Evolutionary conservation across 306 rosid genomes (phyloP).

Genomic region (Biancaea sappan): DNA sequence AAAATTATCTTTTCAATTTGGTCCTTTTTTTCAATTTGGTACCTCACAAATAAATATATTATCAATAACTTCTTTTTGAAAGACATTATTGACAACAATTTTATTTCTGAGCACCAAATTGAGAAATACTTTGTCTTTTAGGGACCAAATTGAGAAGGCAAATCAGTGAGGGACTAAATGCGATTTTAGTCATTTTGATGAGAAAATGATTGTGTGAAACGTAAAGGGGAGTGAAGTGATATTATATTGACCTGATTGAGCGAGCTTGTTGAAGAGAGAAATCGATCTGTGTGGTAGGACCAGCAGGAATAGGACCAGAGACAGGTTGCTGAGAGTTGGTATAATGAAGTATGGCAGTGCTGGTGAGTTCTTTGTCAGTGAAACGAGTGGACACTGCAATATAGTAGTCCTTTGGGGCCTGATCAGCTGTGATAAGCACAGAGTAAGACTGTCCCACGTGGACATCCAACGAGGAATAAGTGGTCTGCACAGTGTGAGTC

Average conservation of each 20-base stretch:
- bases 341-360: constrained; percentile 72
- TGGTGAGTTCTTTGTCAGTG: constrained; percentile 48
- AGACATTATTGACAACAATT: too few species aligned
- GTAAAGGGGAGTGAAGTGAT: neutral
- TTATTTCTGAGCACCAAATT: too few species aligned
- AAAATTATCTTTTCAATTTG: too few species aligned
- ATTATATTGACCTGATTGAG: constrained; percentile 75
- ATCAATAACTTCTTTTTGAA: too few species aligned
- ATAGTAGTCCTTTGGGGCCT: constrained; percentile 70
- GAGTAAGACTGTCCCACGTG: constrained; percentile 94
- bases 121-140: too few species aligned
- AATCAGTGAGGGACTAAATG: too few species aligned
- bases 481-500: constrained; percentile 83
- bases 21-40: too few species aligned
- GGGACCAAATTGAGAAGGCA: too few species aligned
- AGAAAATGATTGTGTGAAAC: neutral
- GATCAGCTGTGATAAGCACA: constrained; percentile 84
- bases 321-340: constrained; percentile 59
- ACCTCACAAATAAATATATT: too few species aligned
- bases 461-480: constrained; percentile 75
- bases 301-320: constrained; percentile 65
- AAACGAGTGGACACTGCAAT: constrained; percentile 75
- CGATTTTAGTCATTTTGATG: too few species aligned
- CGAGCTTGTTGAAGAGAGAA: constrained; percentile 90
- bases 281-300: constrained; percentile 65